A percentile compares a stretch with the other conserved stretches of the same genome.
These are phyloP conservation scores for Sequoia sempervirens DNA, from an alignment of 75 land plant species.

Conservation along the genomic window DNA sequence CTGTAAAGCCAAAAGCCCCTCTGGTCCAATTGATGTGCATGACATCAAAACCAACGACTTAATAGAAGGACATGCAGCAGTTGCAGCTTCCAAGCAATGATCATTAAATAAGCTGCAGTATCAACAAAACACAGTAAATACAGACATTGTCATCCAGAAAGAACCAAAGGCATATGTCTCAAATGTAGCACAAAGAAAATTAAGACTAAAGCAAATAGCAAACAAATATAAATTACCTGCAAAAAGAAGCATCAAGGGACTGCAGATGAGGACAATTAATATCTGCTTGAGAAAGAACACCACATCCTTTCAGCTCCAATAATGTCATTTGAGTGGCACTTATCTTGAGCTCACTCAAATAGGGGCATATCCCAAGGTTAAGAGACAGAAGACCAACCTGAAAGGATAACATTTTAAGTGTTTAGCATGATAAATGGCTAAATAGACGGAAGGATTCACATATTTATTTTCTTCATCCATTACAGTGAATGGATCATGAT, in stretches of 20 bases:
- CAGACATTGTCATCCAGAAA: not conserved
- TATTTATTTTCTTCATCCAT: not conserved
- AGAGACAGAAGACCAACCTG: constrained; percentile 87
- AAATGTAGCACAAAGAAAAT: not conserved
- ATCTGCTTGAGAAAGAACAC: constrained; percentile 66
- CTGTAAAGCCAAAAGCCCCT: constrained; percentile 65
- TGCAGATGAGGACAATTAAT: constrained; percentile 71
- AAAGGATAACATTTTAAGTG: not conserved
- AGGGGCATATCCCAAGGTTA: constrained; percentile 96
- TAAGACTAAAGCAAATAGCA: not conserved
- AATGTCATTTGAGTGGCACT: constrained; percentile 68
- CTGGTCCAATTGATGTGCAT: constrained; percentile 76
- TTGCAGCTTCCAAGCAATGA: constrained; percentile 76
- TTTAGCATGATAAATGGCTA: not conserved
- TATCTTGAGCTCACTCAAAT: constrained; percentile 55
- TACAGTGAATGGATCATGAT: not conserved
- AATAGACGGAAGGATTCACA: not conserved
- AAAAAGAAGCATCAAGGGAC: constrained; percentile 95
- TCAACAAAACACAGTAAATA: constrained; percentile 6
- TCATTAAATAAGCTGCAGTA: constrained; percentile 76
- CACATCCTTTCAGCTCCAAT: constrained; percentile 94
- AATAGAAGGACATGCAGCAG: constrained; percentile 76
- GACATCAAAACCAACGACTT: constrained; percentile 79
- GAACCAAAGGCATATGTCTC: not conserved
- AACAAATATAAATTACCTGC: constrained; percentile 58